Evolutionary conservation across 768 basidiomycete genomes (phyloP), one percentile per base, ranked within the genome.

Genomic region (Trametes meyenii): DNA sequence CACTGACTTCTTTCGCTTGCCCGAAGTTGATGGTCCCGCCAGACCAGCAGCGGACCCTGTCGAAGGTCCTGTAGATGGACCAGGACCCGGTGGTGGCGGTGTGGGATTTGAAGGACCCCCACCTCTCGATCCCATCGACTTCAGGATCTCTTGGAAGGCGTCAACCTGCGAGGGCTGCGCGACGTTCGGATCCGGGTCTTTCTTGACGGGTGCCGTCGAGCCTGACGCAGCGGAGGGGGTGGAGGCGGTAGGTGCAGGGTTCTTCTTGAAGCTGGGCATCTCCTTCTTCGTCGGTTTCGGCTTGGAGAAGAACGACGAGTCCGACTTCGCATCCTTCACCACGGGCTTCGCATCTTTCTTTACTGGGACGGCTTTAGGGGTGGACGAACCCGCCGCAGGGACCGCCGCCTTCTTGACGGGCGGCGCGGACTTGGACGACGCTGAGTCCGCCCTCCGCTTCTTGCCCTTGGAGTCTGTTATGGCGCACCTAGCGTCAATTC

Each of bases 291-390:
- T 93, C 19, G 87, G 84, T 71, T 93, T 94, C 5, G 91, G 89
- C 42, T 89, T 88, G 55, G 92, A 93, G 74, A 94, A 94, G 74
- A 94, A 94, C 1, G 90, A 92, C 49, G 88, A 89, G 73, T 94
- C 92, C 13, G 90, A 87, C 76, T 92, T 89, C 17, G 90, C 88
- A 66, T 89, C 90, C 71, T 92, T 91, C 11, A 76, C 77, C 16
- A 70, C 60, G 1, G 74, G 66, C 60, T 73, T 78, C 17, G 69
- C 56, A 70, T 90, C 89, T 71, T 84, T 88, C 80, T 90, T 92
- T 60, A 83, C 78, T 4, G 73, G 71, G n/a, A 63, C 61, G 16
- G 64, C 50, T 48, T 64, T 68, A 1, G 71, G 69, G 43, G 73
- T 60, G 49, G 74, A 74, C 10, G 71, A 80, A 17, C 77, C 73